These are phyloP conservation scores for Salvia rosmarinus DNA, from an alignment of 257 asterid species.

Conservation along the genomic window DNA sequence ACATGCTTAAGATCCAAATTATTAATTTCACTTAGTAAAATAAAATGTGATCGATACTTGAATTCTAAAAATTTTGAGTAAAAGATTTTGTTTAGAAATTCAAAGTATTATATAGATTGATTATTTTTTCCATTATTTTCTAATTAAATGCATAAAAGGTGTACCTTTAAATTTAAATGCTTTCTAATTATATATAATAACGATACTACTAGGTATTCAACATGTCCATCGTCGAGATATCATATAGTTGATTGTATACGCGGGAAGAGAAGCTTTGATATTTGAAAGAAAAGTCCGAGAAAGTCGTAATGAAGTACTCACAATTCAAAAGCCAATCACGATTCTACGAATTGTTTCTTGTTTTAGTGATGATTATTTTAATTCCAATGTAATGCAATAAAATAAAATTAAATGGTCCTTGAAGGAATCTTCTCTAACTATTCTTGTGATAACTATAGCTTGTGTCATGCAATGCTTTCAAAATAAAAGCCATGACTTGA, in stretches of 20 bases:
- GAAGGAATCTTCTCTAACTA: neutral
- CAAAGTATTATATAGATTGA: too few species aligned
- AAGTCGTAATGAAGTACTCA: neutral
- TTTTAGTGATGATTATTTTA: neutral
- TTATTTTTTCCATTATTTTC: too few species aligned
- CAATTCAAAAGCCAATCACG: neutral
- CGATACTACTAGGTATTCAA: neutral
- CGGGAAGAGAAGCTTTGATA: neutral
- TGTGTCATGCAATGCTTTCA: neutral
- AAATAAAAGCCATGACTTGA: conserved; percentile 9
- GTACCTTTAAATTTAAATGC: neutral
- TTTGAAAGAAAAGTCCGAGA: neutral
- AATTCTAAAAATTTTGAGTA: too few species aligned
- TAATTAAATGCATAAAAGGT: neutral
- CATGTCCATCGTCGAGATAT: neutral
- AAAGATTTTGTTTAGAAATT: too few species aligned
- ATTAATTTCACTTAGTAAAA: too few species aligned
- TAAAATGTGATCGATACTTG: too few species aligned
- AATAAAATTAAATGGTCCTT: neutral
- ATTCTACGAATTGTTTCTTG: neutral
- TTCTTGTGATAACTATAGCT: neutral
- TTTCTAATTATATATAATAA: neutral
- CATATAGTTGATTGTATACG: neutral
- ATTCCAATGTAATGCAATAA: neutral
- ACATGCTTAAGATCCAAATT: too few species aligned